phyloP scores from a whole-genome alignment of 1,284 basidiomycete genomes.

The Filobasidium uniguttulatum region DNA sequence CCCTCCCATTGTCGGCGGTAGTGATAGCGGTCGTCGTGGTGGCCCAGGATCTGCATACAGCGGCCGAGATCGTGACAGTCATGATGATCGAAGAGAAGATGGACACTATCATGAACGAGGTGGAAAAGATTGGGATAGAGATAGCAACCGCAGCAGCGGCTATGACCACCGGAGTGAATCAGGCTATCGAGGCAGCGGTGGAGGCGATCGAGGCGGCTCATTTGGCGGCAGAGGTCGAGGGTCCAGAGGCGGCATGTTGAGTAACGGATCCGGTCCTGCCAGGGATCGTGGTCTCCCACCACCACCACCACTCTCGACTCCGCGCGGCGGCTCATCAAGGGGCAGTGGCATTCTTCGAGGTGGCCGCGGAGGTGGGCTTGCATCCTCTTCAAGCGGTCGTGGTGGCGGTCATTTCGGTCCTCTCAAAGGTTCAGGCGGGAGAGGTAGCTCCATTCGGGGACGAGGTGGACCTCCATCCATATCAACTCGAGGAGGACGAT shows the following conservation, averaged over 20 bases:
- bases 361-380: no score
- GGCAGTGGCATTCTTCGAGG: constrained; percentile 4
- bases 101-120: neutral
- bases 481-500: no score
- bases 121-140: neutral
- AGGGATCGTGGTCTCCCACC: neutral
- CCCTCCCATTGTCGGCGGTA: no score
- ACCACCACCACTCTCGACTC: neutral
- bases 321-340: constrained; percentile 4
- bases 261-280: neutral
- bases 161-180: constrained; percentile 1
- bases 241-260: neutral
- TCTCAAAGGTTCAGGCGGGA: neutral
- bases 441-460: neutral
- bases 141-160: neutral
- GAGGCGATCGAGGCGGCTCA: constrained; percentile 14
- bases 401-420: constrained; percentile 7
- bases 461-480: neutral
- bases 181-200: constrained; percentile 41
- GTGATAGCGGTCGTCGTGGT: neutral
- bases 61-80: neutral
- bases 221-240: constrained; percentile 2
- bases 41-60: constrained; percentile 3
- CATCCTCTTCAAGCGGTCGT: constrained; percentile 2
- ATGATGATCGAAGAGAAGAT: neutral